Evolutionary conservation across 1,284 basidiomycete genomes (phyloP).

Genomic region (Ganoderma boninense): DNA sequence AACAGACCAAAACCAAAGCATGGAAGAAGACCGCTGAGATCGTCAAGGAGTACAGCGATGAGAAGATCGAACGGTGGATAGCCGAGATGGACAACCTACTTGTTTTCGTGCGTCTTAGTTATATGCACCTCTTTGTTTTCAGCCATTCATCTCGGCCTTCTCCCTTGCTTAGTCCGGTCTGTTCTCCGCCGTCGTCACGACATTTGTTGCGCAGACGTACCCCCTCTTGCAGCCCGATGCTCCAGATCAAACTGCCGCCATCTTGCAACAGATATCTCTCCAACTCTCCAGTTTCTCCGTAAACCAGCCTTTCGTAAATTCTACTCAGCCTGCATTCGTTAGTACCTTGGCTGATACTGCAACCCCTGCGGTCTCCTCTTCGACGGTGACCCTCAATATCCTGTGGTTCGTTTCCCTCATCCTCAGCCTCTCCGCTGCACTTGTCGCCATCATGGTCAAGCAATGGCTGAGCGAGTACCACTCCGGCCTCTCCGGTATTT

Average conservation of each 20-base stretch:
- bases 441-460: conserved; percentile 27
- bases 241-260: conserved; percentile 5
- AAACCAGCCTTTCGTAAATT: conserved; percentile 18
- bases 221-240: conserved; percentile 11
- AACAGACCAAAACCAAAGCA: neutral
- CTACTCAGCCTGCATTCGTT: conserved; percentile 9
- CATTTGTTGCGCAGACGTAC: conserved; percentile 22
- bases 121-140: too few relatives aligned
- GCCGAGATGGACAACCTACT: conserved; percentile 24
- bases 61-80: conserved; percentile 18
- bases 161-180: conserved; percentile 18
- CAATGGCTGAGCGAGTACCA: conserved; percentile 29
- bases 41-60: conserved; percentile 16
- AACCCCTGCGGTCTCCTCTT: neutral
- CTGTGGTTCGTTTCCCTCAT: conserved; percentile 31
- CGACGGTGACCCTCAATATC: conserved; percentile 21
- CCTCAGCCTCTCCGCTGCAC: conserved; percentile 23
- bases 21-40: neutral
- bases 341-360: neutral
- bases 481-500: conserved; percentile 10
- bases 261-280: conserved; percentile 14
- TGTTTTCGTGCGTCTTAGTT: conserved; percentile 16
- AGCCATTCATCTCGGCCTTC: too few relatives aligned
- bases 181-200: conserved; percentile 22
- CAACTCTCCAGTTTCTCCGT: conserved; percentile 19